Percentiles rank a stretch among this genome's conserved stretches.
phyloP scores from a whole-genome alignment of 768 basidiomycete species.

The Tylopilus sp. region DNA sequence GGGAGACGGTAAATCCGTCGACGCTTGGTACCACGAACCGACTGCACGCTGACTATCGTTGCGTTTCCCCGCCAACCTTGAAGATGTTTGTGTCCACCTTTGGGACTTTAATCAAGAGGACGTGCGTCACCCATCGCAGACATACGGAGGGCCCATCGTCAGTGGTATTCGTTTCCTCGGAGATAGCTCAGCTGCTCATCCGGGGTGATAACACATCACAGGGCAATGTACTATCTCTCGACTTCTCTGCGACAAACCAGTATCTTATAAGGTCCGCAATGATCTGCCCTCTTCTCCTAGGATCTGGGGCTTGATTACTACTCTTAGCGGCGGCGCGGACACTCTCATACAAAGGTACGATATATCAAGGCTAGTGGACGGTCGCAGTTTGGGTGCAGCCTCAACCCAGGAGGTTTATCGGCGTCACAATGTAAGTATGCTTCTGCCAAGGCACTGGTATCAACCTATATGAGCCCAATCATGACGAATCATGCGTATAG shows the following conservation, averaged over 20 bases:
- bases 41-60: too few relatives aligned
- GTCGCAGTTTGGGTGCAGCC: conserved; percentile 5
- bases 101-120: conserved; percentile 71
- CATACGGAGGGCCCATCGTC: conserved; percentile 45
- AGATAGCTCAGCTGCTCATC: conserved; percentile 18
- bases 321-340: conserved; percentile 53
- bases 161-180: conserved; percentile 26
- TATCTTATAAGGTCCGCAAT: conserved; percentile 60
- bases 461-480: conserved; percentile 11
- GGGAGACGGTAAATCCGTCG: conserved; percentile 54
- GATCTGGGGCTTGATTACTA: conserved; percentile 6
- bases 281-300: conserved; percentile 12
- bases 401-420: conserved; percentile 27
- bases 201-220: conserved; percentile 29
- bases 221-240: conserved; percentile 69
- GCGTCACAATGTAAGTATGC: conserved; percentile 30
- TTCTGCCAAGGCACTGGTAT: conserved; percentile 17
- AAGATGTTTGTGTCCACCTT: conserved; percentile 53
- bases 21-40: conserved; percentile 10
- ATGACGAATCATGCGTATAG: conserved; percentile 35
- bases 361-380: conserved; percentile 34
- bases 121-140: conserved; percentile 38
- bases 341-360: conserved; percentile 53
- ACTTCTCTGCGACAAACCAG: conserved; percentile 65
- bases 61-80: too few relatives aligned